These are phyloP conservation scores for Leptomonas pyrrhocoris DNA, from an alignment of 208 protist genomes.

Conservation along the genomic window DNA sequence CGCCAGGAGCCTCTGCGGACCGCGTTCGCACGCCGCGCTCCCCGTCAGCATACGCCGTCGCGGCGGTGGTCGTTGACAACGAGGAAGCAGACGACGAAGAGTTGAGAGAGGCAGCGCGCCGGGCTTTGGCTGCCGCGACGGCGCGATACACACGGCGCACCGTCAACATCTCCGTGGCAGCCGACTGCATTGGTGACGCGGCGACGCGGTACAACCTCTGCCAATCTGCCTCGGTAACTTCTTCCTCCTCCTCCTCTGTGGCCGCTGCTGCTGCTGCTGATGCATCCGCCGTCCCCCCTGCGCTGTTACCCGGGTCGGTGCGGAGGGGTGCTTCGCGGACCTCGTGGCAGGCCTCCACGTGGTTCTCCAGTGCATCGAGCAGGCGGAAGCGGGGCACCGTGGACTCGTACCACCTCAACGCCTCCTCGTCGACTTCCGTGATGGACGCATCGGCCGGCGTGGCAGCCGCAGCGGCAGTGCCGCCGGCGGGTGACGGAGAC, in stretches of 20 bases:
- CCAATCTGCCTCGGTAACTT: slow-evolving; percentile 46
- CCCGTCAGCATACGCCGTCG: too few species aligned
- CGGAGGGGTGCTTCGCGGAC: neutral
- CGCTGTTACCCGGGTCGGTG: neutral
- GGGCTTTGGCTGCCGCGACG: neutral
- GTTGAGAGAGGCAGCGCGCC: neutral
- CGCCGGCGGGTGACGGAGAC: neutral
- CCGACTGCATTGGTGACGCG: slow-evolving; percentile 4
- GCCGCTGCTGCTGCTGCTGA: too few species aligned
- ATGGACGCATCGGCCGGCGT: neutral
- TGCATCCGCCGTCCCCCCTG: neutral
- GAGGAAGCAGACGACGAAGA: neutral
- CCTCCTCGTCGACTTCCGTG: slow-evolving; percentile 18
- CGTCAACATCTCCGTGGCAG: slow-evolving; percentile 11
- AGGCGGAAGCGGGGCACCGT: slow-evolving; percentile 48
- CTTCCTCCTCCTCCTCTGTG: slow-evolving; percentile 5
- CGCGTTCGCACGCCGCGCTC: too few species aligned
- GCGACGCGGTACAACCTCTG: slow-evolving; percentile 36
- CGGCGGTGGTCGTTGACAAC: too few species aligned
- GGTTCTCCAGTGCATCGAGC: slow-evolving; percentile 64
- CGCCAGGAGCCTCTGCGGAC: too few species aligned
- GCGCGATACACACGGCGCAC: slow-evolving; percentile 11
- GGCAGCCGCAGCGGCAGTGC: neutral
- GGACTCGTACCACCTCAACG: slow-evolving; percentile 20
- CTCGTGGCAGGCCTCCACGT: slow-evolving; percentile 51